These are phyloP conservation scores for Cryptococcus wingfieldii DNA, from an alignment of 1,284 basidiomycete genomes.

Conservation along the genomic window DNA sequence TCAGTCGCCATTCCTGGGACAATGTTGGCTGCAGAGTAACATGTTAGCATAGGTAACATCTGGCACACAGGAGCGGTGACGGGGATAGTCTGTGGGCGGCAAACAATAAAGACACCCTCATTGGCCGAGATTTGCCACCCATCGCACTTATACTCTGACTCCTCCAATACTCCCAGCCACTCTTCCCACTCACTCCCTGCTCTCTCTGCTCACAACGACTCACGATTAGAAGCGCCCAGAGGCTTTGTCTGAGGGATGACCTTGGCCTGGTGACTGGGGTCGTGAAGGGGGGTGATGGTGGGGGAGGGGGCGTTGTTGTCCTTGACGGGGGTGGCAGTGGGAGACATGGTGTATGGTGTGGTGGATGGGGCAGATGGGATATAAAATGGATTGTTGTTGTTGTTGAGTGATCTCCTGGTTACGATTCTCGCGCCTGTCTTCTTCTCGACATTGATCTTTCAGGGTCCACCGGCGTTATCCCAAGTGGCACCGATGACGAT, in stretches of 20 bases:
- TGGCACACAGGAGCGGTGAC: not conserved
- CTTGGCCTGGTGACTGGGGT: slow-evolving; percentile 69
- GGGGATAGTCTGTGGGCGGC: not conserved
- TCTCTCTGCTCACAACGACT: slow-evolving; percentile 14
- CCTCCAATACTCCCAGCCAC: not conserved
- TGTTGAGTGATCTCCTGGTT: too few species aligned
- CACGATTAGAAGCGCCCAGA: slow-evolving; percentile 59
- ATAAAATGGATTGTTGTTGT: too few species aligned
- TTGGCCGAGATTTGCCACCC: too few species aligned
- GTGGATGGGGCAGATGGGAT: too few species aligned
- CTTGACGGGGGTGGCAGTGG: slow-evolving; percentile 22
- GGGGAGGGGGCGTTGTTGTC: slow-evolving; percentile 27
- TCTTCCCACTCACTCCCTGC: not conserved
- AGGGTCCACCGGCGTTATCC: not conserved
- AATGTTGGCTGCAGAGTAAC: slow-evolving; percentile 34
- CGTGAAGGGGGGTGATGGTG: slow-evolving; percentile 69
- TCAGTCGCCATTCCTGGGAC: slow-evolving; percentile 41
- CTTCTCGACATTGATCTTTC: not conserved
- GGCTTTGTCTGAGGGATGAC: slow-evolving; percentile 73
- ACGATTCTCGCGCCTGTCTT: too few species aligned
- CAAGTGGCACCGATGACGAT: not conserved
- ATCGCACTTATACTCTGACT: too few species aligned
- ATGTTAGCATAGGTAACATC: not conserved
- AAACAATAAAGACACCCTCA: too few species aligned
- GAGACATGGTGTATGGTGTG: slow-evolving; percentile 6